phyloP scores from a whole-genome alignment of 306 rosid species.

The Ochetophila trinervis region DNA sequence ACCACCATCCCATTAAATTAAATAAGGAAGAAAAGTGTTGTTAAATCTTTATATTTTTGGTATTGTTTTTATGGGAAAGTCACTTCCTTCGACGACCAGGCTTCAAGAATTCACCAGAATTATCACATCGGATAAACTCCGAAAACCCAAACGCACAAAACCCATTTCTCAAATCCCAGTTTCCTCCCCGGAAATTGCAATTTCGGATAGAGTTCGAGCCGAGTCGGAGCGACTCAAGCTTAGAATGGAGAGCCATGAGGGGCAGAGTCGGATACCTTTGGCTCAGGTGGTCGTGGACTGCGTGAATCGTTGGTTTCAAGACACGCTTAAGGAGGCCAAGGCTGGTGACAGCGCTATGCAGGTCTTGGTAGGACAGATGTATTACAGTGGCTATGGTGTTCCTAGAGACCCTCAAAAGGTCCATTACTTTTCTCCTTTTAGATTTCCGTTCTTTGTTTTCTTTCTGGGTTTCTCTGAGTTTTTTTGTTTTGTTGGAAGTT shows the following conservation, averaged over 20 bases:
- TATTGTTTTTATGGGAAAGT: slow-evolving; percentile 55
- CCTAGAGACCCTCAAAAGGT: slow-evolving; percentile 61
- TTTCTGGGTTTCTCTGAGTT: background rate
- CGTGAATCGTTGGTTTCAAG: slow-evolving; percentile 75
- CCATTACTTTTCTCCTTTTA: background rate
- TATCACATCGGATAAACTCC: slow-evolving; percentile 42
- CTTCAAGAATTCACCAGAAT: slow-evolving; percentile 48
- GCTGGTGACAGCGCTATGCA: slow-evolving; percentile 66
- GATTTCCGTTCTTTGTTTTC: background rate
- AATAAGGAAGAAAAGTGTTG: too few species aligned
- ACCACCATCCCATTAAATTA: too few species aligned
- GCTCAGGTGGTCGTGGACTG: slow-evolving; percentile 72
- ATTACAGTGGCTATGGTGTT: slow-evolving; percentile 73
- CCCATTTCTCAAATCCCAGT: slow-evolving; percentile 33
- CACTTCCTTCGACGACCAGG: slow-evolving; percentile 46
- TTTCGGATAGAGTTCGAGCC: slow-evolving; percentile 28
- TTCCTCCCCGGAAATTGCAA: slow-evolving; percentile 28
- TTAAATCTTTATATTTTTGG: too few species aligned
- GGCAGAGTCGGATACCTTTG: slow-evolving; percentile 45
- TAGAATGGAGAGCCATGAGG: slow-evolving; percentile 37
- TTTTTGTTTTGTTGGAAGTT: background rate
- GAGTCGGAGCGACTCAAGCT: slow-evolving; percentile 25
- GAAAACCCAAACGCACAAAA: slow-evolving; percentile 26
- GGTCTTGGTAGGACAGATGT: slow-evolving; percentile 77
- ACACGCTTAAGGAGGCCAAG: slow-evolving; percentile 75